Evolutionary conservation across 2,329 filamentous ascomycete genomes (phyloP).

Genomic region (Cylindrodendrum hubeiense): DNA sequence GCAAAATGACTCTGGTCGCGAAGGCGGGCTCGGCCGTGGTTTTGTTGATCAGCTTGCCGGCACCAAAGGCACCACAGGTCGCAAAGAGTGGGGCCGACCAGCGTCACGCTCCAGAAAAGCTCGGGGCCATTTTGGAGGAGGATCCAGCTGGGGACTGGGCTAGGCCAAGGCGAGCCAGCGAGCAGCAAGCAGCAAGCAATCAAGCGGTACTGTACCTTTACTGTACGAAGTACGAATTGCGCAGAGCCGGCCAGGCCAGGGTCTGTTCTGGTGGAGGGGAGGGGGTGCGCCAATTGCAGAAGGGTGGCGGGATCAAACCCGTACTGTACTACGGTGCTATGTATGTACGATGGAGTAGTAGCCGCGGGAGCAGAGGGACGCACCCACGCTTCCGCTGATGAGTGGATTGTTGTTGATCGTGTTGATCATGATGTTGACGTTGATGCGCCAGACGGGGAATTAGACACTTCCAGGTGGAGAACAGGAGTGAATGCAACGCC

Average conservation of each 20-base stretch:
- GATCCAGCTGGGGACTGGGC: conserved; percentile 11
- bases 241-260: conserved; percentile 1
- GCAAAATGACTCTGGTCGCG: conserved; percentile 41
- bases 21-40: conserved; percentile 46
- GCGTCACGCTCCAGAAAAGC: conserved; percentile 45
- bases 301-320: conserved; percentile 27
- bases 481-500: neutral
- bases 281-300: neutral
- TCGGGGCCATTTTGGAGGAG: conserved; percentile 26
- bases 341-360: conserved; percentile 15
- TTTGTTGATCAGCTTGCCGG: conserved; percentile 47
- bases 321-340: conserved; percentile 14
- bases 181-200: conserved; percentile 16
- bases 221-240: neutral
- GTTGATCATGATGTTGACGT: conserved; percentile 11
- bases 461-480: neutral
- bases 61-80: conserved; percentile 41
- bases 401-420: conserved; percentile 19
- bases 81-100: conserved; percentile 42
- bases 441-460: neutral
- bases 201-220: conserved; percentile 10
- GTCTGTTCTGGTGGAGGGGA: conserved; percentile 4
- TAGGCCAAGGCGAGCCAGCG: conserved; percentile 26
- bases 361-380: conserved; percentile 19
- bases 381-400: neutral